A percentile compares a stretch with the other conserved stretches of the same genome.
These are phyloP conservation scores for Cyclanthera cordifolia DNA, from an alignment of 306 rosid genomes.

Conservation along the genomic window DNA sequence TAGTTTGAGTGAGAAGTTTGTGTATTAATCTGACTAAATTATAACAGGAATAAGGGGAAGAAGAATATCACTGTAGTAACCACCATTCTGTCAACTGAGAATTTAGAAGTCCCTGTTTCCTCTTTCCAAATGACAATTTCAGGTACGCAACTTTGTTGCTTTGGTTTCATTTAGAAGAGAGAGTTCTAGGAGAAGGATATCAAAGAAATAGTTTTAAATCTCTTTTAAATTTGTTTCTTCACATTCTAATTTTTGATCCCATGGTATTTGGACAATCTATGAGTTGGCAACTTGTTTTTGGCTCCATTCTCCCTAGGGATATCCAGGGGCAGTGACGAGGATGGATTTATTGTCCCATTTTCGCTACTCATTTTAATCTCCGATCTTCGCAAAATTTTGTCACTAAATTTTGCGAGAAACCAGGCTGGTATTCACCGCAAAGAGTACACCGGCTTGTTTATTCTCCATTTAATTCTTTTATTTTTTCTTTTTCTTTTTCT, in stretches of 20 bases:
- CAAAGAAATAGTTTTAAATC: neutral
- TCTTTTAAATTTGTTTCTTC: neutral
- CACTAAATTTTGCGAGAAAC: no score
- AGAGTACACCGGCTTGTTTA: no score
- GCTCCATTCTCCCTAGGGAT: neutral
- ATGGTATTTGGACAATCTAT: neutral
- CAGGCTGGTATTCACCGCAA: no score
- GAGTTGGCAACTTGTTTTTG: neutral
- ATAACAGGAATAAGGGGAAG: neutral
- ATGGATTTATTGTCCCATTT: no score
- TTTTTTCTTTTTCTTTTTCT: no score
- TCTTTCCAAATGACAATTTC: neutral
- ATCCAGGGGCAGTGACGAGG: no score
- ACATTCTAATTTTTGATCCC: neutral
- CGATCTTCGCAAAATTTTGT: no score
- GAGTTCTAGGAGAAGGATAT: neutral
- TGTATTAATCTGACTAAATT: slow-evolving; percentile 3
- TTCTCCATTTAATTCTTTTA: no score
- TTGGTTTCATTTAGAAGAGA: slow-evolving; percentile 3
- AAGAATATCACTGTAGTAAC: slow-evolving; percentile 1
- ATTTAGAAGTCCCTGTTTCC: neutral
- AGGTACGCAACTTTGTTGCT: slow-evolving; percentile 5
- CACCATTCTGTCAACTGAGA: neutral
- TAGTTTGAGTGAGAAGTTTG: neutral
- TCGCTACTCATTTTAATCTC: no score